These are phyloP conservation scores for Colletotrichum gloeosporioides DNA, from an alignment of 2,329 filamentous ascomycete genomes.

Conservation along the genomic window DNA sequence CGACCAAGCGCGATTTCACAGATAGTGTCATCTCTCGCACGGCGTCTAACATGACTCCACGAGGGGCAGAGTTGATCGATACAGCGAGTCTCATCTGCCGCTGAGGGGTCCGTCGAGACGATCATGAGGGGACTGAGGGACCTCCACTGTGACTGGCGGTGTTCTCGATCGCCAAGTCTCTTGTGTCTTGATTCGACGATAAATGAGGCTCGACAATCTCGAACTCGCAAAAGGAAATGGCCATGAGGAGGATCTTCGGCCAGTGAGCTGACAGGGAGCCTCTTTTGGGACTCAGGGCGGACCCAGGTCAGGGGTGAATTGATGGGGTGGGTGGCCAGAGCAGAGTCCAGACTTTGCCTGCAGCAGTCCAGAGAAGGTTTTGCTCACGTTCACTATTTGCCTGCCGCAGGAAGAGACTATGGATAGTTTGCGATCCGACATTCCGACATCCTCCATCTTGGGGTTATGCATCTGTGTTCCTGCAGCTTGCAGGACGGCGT, in stretches of 20 bases:
- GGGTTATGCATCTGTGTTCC: neutral
- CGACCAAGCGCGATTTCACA: constrained; percentile 13
- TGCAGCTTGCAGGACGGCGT: neutral
- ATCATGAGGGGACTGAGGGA: constrained; percentile 7
- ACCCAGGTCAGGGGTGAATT: constrained; percentile 14
- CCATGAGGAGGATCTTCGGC: constrained; percentile 2
- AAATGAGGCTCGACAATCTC: constrained; percentile 7
- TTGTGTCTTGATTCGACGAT: constrained; percentile 3
- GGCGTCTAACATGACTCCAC: constrained; percentile 3
- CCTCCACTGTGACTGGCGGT: neutral
- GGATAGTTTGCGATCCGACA: neutral
- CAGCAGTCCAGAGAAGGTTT: neutral
- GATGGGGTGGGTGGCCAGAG: constrained; percentile 13
- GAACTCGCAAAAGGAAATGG: constrained; percentile 1
- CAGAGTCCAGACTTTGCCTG: constrained; percentile 2
- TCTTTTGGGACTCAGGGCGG: constrained; percentile 3
- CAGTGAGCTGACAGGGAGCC: constrained; percentile 11
- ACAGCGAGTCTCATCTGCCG: constrained; percentile 12
- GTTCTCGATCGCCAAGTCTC: neutral
- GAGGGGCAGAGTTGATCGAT: neutral
- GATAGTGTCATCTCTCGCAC: constrained; percentile 5
- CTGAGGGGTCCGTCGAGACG: neutral
- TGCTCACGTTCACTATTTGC: neutral
- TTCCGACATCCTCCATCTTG: neutral
- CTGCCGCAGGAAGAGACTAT: neutral